Evolutionary conservation across 345 rosid species (phyloP), one percentile per base, ranked within the genome.

Genomic region (Gossypium stocksii): DNA sequence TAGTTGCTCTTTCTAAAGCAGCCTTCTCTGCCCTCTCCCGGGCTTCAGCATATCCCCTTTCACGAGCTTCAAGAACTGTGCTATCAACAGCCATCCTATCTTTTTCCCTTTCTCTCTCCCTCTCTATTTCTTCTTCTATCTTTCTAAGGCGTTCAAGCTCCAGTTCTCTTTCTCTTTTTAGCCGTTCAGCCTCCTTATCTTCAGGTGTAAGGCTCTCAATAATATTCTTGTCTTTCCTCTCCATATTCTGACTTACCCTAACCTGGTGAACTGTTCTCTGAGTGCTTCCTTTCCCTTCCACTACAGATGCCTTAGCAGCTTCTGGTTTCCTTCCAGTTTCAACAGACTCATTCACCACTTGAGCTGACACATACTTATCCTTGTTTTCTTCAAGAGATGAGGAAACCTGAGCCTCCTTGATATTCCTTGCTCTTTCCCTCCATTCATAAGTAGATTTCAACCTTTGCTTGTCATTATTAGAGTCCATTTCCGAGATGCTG

Each of bases 1-100:
- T 76, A 54, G 79, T 82, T 70, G 85, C 89, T 83, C 87, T 86
- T 76, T 88, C 95, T 73, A 87, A 64, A 41, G 89, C 83, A 77
- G 85, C 80, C 81, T 86, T 87, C 72, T 85, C 91, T 72, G 82
- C 76, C 74, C 85, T 87, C 62, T 83, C 93, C 73, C 85, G 87
- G 57, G 80, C 77, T 79, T 87, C 90, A 74, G 82, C 68, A 58
- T 70, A 78, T 38, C 79, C 88, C 78, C 81, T 82, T 49, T 87
- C 90, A 68, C 79, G 85, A 63, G 89, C 89, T 80, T 88, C 92
- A 44, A 86, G 87, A 43, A 78, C 74, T 62, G 87, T 79, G 70
- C 78, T 80, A 72, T 95, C 96, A 49, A 93, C 89, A 52, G 91
- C 93, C 97, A 95, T 93, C 82, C 94, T 90, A 74, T 95, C 99